phyloP scores from a whole-genome alignment of 331 rosid genomes.

The Saraca asoca region DNA sequence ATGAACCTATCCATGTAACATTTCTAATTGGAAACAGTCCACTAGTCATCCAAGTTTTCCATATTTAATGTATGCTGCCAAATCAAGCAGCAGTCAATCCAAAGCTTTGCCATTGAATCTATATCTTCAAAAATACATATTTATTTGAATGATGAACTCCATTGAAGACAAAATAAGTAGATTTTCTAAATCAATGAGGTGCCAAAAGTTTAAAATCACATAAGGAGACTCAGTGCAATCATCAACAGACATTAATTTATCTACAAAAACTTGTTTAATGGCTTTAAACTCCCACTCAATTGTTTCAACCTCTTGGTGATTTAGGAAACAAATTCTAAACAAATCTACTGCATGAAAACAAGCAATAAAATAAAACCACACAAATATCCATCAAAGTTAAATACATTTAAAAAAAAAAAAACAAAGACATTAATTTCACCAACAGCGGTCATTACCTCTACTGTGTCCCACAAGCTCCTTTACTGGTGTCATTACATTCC shows the following conservation, averaged over 20 bases:
- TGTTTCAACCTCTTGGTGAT: neutral
- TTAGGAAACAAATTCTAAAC: neutral
- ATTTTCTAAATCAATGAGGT: neutral
- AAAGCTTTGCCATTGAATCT: neutral
- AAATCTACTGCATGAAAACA: neutral
- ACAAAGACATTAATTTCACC: too few relatives aligned
- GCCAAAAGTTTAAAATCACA: conserved; percentile 5
- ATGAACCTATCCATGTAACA: neutral
- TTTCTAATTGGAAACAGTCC: neutral
- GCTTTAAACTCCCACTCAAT: conserved; percentile 10
- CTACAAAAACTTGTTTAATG: neutral
- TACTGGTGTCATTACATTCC: conserved; percentile 83
- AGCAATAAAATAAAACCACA: too few relatives aligned
- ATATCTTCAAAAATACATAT: neutral
- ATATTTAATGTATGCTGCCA: neutral
- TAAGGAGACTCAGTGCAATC: neutral
- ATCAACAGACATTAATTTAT: neutral
- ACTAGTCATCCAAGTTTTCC: neutral
- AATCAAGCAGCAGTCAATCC: neutral
- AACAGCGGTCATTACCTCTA: conserved; percentile 56
- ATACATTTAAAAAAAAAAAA: too few relatives aligned
- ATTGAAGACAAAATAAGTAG: neutral
- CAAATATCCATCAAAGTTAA: too few relatives aligned
- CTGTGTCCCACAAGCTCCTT: conserved; percentile 91
- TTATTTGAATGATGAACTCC: neutral